Conservation (phyloP, 108 stramenopile species). For the Discostella pseudostelligera region DNA sequence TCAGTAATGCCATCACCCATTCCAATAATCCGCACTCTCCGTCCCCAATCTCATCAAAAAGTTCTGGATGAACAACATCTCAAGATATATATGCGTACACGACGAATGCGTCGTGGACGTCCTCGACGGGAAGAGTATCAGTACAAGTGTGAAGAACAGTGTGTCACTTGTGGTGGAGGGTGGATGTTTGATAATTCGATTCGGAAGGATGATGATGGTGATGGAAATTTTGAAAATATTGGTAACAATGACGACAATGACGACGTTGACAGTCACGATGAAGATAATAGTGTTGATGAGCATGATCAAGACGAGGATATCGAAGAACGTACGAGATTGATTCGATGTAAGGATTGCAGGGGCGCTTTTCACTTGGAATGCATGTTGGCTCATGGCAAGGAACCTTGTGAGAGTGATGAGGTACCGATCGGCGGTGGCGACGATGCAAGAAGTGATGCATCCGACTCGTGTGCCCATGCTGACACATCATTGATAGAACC, state of each 20-base stretch:
- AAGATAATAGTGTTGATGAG: slow-evolving; percentile 1
- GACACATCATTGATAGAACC: not conserved
- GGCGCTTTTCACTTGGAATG: slow-evolving; percentile 35
- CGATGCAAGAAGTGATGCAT: not conserved
- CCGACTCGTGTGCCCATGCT: not conserved
- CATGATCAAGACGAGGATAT: not conserved
- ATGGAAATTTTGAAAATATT: too few relatives aligned
- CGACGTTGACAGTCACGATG: too few relatives aligned
- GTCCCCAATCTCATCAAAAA: slow-evolving; percentile 12
- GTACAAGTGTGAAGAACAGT: slow-evolving; percentile 29
- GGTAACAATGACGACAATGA: too few relatives aligned
- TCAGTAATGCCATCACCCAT: slow-evolving; percentile 6
- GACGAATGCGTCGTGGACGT: slow-evolving; percentile 22
- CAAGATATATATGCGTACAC: slow-evolving; percentile 8
- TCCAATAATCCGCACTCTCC: not conserved
- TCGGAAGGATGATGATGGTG: too few relatives aligned
- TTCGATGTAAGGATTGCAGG: slow-evolving; percentile 36
- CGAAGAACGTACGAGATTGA: slow-evolving; percentile 4
- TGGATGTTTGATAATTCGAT: slow-evolving; percentile 16
- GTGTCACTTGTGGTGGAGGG: slow-evolving; percentile 22
- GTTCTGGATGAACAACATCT: not conserved
- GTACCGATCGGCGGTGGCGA: not conserved
- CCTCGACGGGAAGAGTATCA: slow-evolving; percentile 28
- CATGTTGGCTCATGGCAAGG: slow-evolving; percentile 26
- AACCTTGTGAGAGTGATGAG: too few relatives aligned